These are phyloP conservation scores for Bruguiera parviflora DNA, from an alignment of 345 rosid species.

Conservation along the genomic window DNA sequence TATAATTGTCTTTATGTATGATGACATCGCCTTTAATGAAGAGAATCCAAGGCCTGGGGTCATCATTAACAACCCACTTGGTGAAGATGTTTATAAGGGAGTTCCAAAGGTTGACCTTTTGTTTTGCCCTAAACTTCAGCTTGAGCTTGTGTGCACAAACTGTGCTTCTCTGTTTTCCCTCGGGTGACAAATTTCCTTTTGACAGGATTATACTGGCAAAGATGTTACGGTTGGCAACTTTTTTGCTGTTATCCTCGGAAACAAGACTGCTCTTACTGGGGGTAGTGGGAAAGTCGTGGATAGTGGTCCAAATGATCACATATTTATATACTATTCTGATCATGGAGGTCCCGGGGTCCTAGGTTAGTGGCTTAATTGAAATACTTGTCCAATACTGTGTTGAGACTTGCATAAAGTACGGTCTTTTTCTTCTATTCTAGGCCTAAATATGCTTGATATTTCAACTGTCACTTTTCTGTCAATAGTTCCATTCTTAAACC, in stretches of 20 bases:
- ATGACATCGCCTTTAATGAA: background rate
- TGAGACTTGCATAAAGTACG: background rate
- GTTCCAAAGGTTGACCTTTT: background rate
- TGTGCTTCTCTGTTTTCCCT: background rate
- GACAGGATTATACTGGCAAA: slow-evolving; percentile 88
- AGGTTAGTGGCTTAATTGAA: slow-evolving; percentile 50
- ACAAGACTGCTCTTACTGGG: slow-evolving; percentile 69
- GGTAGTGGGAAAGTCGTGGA: slow-evolving; percentile 93
- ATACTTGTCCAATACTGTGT: background rate
- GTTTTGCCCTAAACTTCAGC: background rate
- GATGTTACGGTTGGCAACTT: slow-evolving; percentile 72
- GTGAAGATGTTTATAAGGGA: background rate
- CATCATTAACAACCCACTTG: background rate
- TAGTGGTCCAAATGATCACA: slow-evolving; percentile 89
- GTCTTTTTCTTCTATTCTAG: background rate
- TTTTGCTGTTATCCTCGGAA: slow-evolving; percentile 78
- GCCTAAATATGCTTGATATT: background rate
- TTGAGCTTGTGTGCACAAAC: too few species aligned
- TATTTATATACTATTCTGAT: slow-evolving; percentile 77
- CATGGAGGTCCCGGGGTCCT: slow-evolving; percentile 97
- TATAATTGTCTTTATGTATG: background rate
- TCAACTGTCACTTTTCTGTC: background rate
- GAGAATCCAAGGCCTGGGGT: slow-evolving; percentile 2
- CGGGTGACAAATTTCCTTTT: slow-evolving; percentile 10
- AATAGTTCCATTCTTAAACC: background rate